Evolutionary conservation across 768 basidiomycete species (phyloP).

Genomic region (Kwoniella sp.): DNA sequence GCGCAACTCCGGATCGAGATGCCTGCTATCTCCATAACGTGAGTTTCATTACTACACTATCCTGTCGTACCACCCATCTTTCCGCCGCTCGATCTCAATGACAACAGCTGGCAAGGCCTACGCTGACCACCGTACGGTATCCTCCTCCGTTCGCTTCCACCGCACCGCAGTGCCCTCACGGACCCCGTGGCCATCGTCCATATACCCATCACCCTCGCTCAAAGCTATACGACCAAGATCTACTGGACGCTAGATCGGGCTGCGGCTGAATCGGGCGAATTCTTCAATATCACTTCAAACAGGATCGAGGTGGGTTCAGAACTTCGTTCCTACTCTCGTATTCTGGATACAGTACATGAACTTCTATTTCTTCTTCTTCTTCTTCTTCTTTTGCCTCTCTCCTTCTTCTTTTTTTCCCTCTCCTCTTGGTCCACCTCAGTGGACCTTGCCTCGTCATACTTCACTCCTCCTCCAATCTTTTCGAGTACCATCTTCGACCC

Average conservation of each 20-base stretch:
- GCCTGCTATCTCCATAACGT: constrained; percentile 20
- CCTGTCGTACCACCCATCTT: no score
- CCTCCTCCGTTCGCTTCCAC: neutral
- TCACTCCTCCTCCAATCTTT: no score
- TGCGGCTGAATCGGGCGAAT: constrained; percentile 30
- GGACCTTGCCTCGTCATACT: no score
- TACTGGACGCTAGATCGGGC: constrained; percentile 47
- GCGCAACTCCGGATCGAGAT: neutral
- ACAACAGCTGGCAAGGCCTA: no score
- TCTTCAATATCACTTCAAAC: constrained; percentile 50
- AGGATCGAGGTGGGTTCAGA: constrained; percentile 38
- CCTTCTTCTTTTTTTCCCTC: no score
- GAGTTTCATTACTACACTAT: neutral
- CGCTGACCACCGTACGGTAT: no score
- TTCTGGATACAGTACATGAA: no score
- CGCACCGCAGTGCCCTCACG: constrained; percentile 30
- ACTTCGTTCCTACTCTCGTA: neutral
- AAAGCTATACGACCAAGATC: constrained; percentile 29
- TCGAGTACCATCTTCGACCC: no score
- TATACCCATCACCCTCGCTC: constrained; percentile 34
- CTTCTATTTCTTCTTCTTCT: no score
- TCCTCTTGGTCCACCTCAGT: no score
- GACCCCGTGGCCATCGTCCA: constrained; percentile 45
- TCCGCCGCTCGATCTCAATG: no score
- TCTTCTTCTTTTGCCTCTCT: no score